Evolutionary conservation across 2,329 filamentous ascomycete genomes (phyloP), one percentile per base, ranked within the genome.

Genomic region (Gnomoniopsis smithogilvyi): DNA sequence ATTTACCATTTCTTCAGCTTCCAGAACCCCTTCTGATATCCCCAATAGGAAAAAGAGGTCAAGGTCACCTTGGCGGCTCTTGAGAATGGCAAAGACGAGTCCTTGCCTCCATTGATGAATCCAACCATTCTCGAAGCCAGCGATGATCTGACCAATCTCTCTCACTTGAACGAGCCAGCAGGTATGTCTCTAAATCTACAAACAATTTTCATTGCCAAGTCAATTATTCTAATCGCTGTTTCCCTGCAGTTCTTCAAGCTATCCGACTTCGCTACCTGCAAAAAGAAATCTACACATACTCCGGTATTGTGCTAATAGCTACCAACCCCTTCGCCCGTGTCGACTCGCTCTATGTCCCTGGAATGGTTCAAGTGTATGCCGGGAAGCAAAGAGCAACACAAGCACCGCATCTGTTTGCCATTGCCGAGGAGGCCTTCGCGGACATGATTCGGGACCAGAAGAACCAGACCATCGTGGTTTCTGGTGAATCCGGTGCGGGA

Each of bases 241-340:
- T 58, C 49, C 49, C 52, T 59, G 67, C 74, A 96, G 96, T 99
- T 62, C 80, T 99, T 64, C 95, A 99, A 82, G 95, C 95, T 58
- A 99, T 99, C 75, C 92, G 93, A 73, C 84, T 99, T 72, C 91
- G 95, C 74, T 99, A 99, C 78, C 84, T 91, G 64, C 95, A 99
- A 75, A 98, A 98, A 78, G 95, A 99, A 75, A 99, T 99, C 70
- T 99, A 99, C 81, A 99, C 95, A 70, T 99, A 99, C 80, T 96
- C 92, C 73, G 95, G 95, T 72, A 98, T 99, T 71, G 95, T 99
- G 65, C 83, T 99, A 67, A 99, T 99, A 78, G 95, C 95, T 64
- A 96, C 95, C 64, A 99, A 99, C 77, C 95, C 95, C 22, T 99
- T 99, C 70, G 95, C 96, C 56, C 86, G 95, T 65, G 93, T 99